These are phyloP conservation scores for Fraxinus cuspidata DNA, from an alignment of 257 asterid genomes.

Conservation along the genomic window DNA sequence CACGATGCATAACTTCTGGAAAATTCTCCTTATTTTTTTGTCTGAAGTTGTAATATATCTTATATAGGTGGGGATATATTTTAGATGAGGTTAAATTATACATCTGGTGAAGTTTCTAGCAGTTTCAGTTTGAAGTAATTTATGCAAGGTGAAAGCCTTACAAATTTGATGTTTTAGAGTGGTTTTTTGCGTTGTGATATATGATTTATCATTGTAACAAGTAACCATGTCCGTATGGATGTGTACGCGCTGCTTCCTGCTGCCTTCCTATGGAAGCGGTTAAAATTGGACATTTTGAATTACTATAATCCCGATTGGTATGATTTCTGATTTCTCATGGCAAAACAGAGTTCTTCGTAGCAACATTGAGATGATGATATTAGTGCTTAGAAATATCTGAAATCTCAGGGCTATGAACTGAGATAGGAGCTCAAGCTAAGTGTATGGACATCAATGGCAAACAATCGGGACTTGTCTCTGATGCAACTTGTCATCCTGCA, in stretches of 20 bases:
- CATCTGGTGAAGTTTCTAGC: background rate
- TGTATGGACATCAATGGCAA: background rate
- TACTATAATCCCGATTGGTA: no score
- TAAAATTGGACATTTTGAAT: no score
- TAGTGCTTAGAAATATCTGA: background rate
- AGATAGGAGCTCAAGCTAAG: background rate
- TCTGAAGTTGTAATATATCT: background rate
- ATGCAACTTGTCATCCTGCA: background rate
- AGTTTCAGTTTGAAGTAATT: background rate
- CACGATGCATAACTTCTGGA: background rate
- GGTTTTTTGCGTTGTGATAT: no score
- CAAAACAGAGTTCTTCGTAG: background rate
- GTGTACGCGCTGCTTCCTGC: no score
- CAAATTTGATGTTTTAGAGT: background rate
- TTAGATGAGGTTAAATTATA: background rate
- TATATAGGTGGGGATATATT: background rate
- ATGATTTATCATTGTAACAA: no score
- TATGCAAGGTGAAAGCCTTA: background rate
- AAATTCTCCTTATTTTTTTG: background rate
- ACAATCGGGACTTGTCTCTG: no score
- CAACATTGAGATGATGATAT: background rate
- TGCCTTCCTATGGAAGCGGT: no score
- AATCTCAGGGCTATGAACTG: background rate
- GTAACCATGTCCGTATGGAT: no score
- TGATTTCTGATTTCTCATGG: background rate